Conservation (phyloP, 2,329 filamentous ascomycete species). For the Pestalotiopsis sp. region DNA sequence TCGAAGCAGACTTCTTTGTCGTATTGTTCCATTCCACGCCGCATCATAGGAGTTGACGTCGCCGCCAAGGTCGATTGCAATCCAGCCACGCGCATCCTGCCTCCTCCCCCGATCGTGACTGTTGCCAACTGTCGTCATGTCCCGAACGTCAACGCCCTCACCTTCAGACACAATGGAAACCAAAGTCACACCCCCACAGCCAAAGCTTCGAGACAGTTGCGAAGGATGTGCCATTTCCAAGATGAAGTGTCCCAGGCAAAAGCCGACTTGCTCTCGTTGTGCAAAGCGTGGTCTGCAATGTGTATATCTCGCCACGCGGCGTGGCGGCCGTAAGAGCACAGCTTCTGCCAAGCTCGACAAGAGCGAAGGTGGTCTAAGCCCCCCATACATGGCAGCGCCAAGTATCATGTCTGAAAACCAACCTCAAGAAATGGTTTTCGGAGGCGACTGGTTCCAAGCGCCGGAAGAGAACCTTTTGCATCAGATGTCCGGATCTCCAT, state of each 20-base stretch:
- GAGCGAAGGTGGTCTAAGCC: background rate
- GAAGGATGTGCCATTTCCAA: conserved; percentile 26
- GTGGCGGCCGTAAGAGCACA: conserved; percentile 1
- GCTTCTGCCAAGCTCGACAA: background rate
- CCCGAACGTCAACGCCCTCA: background rate
- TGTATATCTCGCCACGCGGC: conserved; percentile 16
- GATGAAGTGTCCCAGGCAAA: conserved; percentile 27
- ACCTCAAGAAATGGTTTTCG: background rate
- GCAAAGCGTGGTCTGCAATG: conserved; percentile 23
- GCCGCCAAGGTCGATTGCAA: background rate
- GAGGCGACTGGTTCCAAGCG: background rate
- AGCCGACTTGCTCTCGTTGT: conserved; percentile 25
- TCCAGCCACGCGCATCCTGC: background rate
- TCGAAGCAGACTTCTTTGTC: background rate
- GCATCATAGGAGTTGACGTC: background rate
- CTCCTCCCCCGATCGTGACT: background rate
- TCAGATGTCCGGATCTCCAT: background rate
- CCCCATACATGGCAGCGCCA: background rate
- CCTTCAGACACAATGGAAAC: background rate
- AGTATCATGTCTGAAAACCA: background rate
- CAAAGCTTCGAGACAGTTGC: conserved; percentile 23
- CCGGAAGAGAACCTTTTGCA: background rate
- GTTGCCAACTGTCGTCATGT: background rate
- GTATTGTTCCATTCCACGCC: background rate
- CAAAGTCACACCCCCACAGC: background rate